These are phyloP conservation scores for Alternaria sp. DNA, from an alignment of 2,329 filamentous ascomycete species.

Conservation along the genomic window DNA sequence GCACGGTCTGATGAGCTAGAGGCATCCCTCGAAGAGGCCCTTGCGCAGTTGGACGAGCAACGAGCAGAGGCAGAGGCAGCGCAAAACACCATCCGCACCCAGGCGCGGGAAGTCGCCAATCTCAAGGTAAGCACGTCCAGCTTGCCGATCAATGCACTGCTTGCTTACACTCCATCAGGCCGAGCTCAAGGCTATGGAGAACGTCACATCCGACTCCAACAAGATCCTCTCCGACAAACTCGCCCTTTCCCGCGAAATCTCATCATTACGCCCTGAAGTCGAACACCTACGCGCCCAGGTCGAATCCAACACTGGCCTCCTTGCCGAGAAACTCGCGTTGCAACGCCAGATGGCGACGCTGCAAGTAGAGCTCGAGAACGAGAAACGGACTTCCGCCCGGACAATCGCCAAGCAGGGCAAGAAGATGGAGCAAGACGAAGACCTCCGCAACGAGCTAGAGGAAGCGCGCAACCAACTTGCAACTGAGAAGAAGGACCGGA, in stretches of 20 bases:
- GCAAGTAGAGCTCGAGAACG: constrained; percentile 83
- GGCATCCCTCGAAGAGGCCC: constrained; percentile 59
- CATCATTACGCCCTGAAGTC: constrained; percentile 67
- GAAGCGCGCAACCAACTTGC: constrained; percentile 57
- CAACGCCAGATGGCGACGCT: constrained; percentile 79
- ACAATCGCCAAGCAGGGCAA: constrained; percentile 60
- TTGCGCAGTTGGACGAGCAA: constrained; percentile 59
- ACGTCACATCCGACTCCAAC: constrained; percentile 72
- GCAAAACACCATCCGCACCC: constrained; percentile 61
- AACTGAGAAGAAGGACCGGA: constrained; percentile 56
- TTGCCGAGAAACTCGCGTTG: constrained; percentile 81
- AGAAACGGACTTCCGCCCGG: constrained; percentile 74
- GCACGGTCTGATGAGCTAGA: constrained; percentile 67
- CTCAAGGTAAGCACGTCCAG: constrained; percentile 63
- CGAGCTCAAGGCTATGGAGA: constrained; percentile 75
- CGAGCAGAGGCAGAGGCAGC: constrained; percentile 55
- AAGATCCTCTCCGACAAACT: constrained; percentile 74
- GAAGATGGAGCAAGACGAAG: constrained; percentile 61
- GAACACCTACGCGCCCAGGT: constrained; percentile 69
- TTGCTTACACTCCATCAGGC: constrained; percentile 59
- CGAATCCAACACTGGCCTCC: constrained; percentile 69
- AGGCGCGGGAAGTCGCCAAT: constrained; percentile 64
- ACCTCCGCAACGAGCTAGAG: constrained; percentile 56
- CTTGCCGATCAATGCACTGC: constrained; percentile 40
- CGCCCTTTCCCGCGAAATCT: constrained; percentile 67